Conservation (phyloP, 1,284 basidiomycete species). For the Anthracocystis panici-leucophaei region DNA sequence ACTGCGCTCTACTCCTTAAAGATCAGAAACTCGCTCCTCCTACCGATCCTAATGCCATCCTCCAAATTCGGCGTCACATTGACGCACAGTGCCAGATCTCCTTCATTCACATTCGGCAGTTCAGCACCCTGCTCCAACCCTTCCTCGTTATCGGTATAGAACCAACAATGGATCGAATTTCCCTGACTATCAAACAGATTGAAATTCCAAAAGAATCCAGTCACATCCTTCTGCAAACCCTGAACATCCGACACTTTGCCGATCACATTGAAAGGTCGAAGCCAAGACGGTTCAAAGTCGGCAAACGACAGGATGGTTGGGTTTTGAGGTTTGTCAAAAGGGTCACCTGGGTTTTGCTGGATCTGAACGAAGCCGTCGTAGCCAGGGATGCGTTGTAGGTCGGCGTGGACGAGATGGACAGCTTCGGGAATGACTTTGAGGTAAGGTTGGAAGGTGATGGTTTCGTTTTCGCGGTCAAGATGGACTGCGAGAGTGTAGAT, state of each 20-base stretch:
- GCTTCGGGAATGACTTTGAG: slow-evolving; percentile 5
- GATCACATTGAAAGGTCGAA: slow-evolving; percentile 1
- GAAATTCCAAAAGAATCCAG: slow-evolving; percentile 5
- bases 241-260: neutral
- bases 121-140: slow-evolving; percentile 2
- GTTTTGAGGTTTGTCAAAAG: neutral
- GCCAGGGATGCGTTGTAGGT: neutral
- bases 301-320: slow-evolving; percentile 1
- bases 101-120: slow-evolving; percentile 2
- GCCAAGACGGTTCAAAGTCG: neutral
- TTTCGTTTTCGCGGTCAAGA: neutral
- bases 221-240: neutral
- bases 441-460: neutral
- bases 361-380: neutral
- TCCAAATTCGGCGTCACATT: slow-evolving; percentile 2
- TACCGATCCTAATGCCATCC: slow-evolving; percentile 5
- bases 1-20: slow-evolving; percentile 6
- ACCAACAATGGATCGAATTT: neutral
- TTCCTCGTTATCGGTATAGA: neutral
- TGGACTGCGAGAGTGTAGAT: slow-evolving; percentile 3
- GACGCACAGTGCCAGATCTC: slow-evolving; percentile 2
- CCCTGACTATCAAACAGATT: neutral
- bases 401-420: neutral
- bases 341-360: slow-evolving; percentile 5
- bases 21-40: slow-evolving; percentile 7